Evolutionary conservation across 495 filamentous ascomycete species (phyloP).

Genomic region (Aspergillus ellipticus): DNA sequence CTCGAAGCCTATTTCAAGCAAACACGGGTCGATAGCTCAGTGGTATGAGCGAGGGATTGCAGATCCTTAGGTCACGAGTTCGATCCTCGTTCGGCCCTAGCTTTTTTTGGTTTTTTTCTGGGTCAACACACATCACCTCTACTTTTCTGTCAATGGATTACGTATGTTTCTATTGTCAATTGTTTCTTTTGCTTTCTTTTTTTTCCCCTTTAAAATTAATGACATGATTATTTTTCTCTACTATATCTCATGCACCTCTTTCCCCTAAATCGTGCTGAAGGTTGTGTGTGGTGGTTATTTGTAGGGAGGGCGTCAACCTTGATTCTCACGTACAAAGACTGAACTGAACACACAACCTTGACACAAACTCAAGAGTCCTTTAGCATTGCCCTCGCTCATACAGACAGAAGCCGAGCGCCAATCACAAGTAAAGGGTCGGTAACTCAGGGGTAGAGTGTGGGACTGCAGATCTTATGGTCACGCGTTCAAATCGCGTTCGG

Average conservation of each 20-base stretch:
- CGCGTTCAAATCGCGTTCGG: conserved; percentile 6
- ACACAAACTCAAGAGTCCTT: not conserved
- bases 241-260: too few species aligned
- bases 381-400: not conserved
- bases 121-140: too few species aligned
- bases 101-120: not conserved
- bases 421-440: not conserved
- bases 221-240: too few species aligned
- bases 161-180: not conserved
- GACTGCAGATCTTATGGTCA: conserved; percentile 6
- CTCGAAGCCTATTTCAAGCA: not conserved
- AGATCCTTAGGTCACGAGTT: conserved; percentile 4
- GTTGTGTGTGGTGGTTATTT: too few species aligned
- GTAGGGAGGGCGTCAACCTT: too few species aligned
- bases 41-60: conserved; percentile 5
- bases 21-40: conserved; percentile 5
- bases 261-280: too few species aligned
- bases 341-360: too few species aligned
- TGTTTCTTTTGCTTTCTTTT: not conserved
- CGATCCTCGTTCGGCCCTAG: conserved; percentile 4
- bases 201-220: too few species aligned
- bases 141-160: too few species aligned
- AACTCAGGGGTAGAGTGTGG: conserved; percentile 6
- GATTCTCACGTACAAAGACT: too few species aligned
- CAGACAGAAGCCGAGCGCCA: not conserved